Conservation (phyloP, 441 rosid species). For the Sinapis alba region DNA sequence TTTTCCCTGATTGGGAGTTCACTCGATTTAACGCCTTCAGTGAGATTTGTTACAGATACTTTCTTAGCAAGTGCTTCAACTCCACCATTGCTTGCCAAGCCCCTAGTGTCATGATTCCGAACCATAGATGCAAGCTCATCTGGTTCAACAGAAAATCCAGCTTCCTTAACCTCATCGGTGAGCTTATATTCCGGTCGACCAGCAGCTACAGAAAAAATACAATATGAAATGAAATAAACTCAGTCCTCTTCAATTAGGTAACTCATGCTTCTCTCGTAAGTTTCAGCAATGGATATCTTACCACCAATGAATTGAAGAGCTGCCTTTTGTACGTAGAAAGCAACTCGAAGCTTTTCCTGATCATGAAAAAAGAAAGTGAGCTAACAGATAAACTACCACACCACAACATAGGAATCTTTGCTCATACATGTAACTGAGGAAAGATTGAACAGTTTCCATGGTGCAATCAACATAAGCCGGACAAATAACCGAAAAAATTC, state of each 20-base stretch:
- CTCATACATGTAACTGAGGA: slow-evolving; percentile 32
- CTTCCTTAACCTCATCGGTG: slow-evolving; percentile 56
- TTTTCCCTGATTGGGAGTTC: slow-evolving; percentile 53
- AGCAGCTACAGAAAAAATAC: slow-evolving; percentile 52
- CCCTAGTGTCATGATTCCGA: slow-evolving; percentile 60
- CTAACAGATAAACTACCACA: slow-evolving; percentile 25
- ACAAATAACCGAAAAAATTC: not conserved
- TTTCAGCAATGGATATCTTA: slow-evolving; percentile 42
- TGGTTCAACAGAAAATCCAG: slow-evolving; percentile 71
- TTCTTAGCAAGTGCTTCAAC: slow-evolving; percentile 63
- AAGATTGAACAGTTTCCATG: slow-evolving; percentile 14
- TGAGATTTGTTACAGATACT: slow-evolving; percentile 45
- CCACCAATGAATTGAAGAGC: slow-evolving; percentile 85
- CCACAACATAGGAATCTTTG: slow-evolving; percentile 18
- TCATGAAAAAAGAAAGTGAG: slow-evolving; percentile 32
- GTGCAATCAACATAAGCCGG: slow-evolving; percentile 15
- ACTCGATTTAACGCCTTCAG: slow-evolving; percentile 57
- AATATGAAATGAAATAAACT: slow-evolving; percentile 8
- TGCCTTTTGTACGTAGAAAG: slow-evolving; percentile 80
- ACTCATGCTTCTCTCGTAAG: not conserved
- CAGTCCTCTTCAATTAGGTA: not conserved
- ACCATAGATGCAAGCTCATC: slow-evolving; percentile 75
- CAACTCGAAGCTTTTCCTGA: slow-evolving; percentile 87
- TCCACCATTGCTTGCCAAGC: slow-evolving; percentile 57
- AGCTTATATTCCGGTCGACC: slow-evolving; percentile 51